These are phyloP conservation scores for Volvariella surrecta DNA, from an alignment of 1,284 basidiomycete species.

Conservation along the genomic window DNA sequence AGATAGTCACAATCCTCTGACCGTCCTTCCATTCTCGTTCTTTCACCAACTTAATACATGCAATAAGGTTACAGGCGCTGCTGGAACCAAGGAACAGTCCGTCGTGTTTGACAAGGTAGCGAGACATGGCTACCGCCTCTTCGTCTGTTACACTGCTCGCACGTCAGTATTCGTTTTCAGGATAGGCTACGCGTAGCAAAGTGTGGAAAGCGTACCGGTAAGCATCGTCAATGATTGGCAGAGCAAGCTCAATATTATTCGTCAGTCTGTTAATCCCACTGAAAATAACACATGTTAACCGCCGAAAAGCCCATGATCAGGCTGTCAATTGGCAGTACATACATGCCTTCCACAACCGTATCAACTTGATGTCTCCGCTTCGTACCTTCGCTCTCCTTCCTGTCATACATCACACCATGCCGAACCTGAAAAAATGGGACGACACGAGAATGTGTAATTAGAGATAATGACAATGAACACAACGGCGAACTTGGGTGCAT, in stretches of 20 bases:
- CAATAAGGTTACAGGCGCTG: conserved; percentile 92
- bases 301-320: background rate
- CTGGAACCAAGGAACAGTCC: conserved; percentile 95
- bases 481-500: too few species aligned
- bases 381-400: conserved; percentile 91
- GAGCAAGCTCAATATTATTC: conserved; percentile 76
- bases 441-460: too few species aligned
- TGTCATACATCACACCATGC: conserved; percentile 91
- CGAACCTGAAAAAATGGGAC: conserved; percentile 49
- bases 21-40: conserved; percentile 61
- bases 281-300: conserved; percentile 18
- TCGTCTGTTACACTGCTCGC: conserved; percentile 69
- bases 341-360: conserved; percentile 86
- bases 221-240: conserved; percentile 80
- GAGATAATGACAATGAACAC: too few species aligned
- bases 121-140: conserved; percentile 89
- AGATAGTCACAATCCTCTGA: conserved; percentile 72
- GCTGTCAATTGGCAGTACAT: conserved; percentile 18
- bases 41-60: conserved; percentile 74
- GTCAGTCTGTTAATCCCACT: conserved; percentile 89
- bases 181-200: background rate
- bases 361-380: conserved; percentile 91
- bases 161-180: conserved; percentile 3
- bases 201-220: conserved; percentile 48
- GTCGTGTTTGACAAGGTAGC: conserved; percentile 82